These are phyloP conservation scores for Citrus glauca DNA, from an alignment of 345 rosid species.

Conservation along the genomic window DNA sequence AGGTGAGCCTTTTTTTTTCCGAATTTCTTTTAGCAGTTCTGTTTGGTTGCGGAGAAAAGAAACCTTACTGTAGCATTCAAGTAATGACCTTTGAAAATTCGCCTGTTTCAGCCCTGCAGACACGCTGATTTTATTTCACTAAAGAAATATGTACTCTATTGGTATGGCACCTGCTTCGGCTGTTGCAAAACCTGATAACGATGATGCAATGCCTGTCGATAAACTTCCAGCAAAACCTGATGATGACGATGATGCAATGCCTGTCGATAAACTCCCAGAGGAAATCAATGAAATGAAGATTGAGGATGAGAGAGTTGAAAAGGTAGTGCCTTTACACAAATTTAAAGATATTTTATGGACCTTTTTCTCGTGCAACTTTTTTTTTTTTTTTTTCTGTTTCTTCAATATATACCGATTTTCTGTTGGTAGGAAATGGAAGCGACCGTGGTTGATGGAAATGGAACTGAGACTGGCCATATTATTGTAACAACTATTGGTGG, in stretches of 20 bases:
- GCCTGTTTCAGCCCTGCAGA: background rate
- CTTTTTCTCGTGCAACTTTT: background rate
- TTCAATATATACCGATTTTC: background rate
- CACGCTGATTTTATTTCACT: background rate
- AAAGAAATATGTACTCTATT: slow-evolving; percentile 9
- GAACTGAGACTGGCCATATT: slow-evolving; percentile 38
- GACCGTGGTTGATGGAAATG: slow-evolving; percentile 37
- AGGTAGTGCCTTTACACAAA: background rate
- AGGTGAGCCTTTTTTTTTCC: background rate
- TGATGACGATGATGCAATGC: slow-evolving; percentile 10
- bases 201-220: too few species aligned
- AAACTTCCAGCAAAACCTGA: too few species aligned
- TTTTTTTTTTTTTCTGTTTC: background rate
- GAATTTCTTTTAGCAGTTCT: background rate
- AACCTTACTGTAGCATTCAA: background rate
- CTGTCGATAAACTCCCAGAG: slow-evolving; percentile 18
- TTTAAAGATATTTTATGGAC: background rate
- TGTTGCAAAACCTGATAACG: slow-evolving; percentile 1
- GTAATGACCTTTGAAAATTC: too few species aligned
- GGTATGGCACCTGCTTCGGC: slow-evolving; percentile 8
- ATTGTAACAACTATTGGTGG: slow-evolving; percentile 47
- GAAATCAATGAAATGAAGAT: slow-evolving; percentile 19
- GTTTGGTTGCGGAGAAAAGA: slow-evolving; percentile 18
- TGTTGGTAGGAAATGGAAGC: slow-evolving; percentile 38
- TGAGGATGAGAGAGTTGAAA: slow-evolving; percentile 18